Evolutionary conservation across 2,329 filamentous ascomycete species (phyloP), one percentile per base, ranked within the genome.

Genomic region (Neonectria coccinea): DNA sequence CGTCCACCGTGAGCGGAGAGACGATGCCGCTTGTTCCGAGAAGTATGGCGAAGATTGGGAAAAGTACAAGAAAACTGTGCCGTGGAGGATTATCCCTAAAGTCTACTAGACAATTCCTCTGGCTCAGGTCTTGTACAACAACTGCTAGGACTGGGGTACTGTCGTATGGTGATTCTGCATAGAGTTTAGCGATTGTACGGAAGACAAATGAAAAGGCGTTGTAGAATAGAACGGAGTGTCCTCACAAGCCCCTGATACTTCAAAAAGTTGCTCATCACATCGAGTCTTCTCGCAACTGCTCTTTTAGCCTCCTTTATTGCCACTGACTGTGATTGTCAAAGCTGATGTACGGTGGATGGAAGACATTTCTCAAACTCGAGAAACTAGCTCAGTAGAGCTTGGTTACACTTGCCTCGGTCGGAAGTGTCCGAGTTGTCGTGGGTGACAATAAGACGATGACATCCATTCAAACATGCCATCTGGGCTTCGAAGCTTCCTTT

Each of bases 11-110:
- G 93, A 97, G 79, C 82, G 88, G 57, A 85, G 94, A 62, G 94
- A 97, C 70, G 93, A 97, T 71, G 91, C 91, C 75, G 96, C 96
- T 81, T 97, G 94, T 77, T 84, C 86, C 59, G 86, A 86, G 72
- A 97, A 97, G 84, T 97, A 97, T 76, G 94, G 94, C 5, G 89
- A 89, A 67, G 93, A 97, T 74, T 97, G 94, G 94, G 88, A 93
- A 59, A 86, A 88, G 78, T 97, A 97, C 77, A 93, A 91, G 78
- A 88, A 88, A 77, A 85, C 88, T 69, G 94, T 97, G 25, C 87
- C 83, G 65, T 97, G 88, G 78, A 87, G 89, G 73, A 94, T 97
- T 64, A 79, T 97, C 39, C 94, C 94, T 3, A 91, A 91, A 8
- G 80, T 97, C 0, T 73, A 73, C 39, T 73, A 65, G 44, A 39